Evolutionary conservation across 768 basidiomycete genomes (phyloP).

Genomic region (Boletus eberwhitei): DNA sequence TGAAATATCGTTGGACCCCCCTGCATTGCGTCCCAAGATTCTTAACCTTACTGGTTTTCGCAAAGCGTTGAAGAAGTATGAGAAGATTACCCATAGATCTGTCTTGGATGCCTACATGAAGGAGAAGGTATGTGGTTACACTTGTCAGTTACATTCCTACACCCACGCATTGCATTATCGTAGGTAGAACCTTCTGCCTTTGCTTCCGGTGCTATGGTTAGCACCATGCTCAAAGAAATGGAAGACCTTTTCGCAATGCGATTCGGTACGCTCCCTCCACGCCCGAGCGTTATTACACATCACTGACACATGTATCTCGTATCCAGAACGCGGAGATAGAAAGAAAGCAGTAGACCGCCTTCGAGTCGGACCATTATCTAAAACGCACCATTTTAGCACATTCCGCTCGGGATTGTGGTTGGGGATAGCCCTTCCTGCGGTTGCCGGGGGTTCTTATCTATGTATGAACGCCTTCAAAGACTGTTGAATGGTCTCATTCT

Average conservation of each 20-base stretch:
- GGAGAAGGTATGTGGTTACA: constrained; percentile 53
- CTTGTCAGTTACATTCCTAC: neutral
- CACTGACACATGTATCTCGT: neutral
- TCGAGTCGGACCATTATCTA: constrained; percentile 47
- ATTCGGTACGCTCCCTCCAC: constrained; percentile 54
- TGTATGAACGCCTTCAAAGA: constrained; percentile 17
- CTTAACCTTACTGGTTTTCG: constrained; percentile 88
- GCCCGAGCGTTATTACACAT: neutral
- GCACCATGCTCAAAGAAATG: constrained; percentile 65
- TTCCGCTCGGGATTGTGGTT: constrained; percentile 73
- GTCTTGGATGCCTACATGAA: constrained; percentile 81
- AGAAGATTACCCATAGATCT: constrained; percentile 69
- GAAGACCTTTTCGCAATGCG: constrained; percentile 72
- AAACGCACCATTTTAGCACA: constrained; percentile 69
- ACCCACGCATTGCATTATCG: neutral
- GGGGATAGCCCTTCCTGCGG: constrained; percentile 68
- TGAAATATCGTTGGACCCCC: neutral
- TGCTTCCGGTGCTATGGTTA: constrained; percentile 57
- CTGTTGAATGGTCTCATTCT: neutral
- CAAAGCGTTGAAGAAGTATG: constrained; percentile 83
- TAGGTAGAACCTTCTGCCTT: constrained; percentile 71
- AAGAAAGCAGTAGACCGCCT: constrained; percentile 74
- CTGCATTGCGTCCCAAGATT: constrained; percentile 44
- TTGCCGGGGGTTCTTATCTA: constrained; percentile 64
- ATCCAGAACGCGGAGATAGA: constrained; percentile 59